Base-by-base conservation (phyloP, 768 basidiomycete genomes). In the Phallus indusiatus region DNA sequence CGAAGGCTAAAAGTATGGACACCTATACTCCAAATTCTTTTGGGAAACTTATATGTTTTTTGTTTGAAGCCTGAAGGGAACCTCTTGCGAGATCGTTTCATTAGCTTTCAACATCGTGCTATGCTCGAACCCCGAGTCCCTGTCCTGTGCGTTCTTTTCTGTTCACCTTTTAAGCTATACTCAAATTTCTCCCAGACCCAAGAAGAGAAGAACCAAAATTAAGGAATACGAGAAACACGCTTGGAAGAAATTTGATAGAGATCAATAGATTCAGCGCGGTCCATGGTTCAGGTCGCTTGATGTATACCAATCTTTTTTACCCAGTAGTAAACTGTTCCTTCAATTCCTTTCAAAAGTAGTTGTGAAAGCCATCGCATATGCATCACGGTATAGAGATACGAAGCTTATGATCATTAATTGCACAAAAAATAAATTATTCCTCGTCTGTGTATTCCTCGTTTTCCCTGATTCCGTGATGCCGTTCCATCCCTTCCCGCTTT, bases 401-500 rank as follows among this genome's bases (percentile, higher is more conserved):
- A 42, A 42, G 42, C 14, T n/a, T 42, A 12, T 3, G 2, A 11
- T 42, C 12, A 42, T 37, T 42, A n/a, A 3, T 42, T 10, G 12
- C 2, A 12, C 4, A 10, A 14, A 42, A 42, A 42, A n/a, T 42
- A 42, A 42, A 42, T 55, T 73, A 74, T 55, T 94, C 77, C 60
- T 76, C 93, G 64, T 93, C 90, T 2, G 95, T 97, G 62, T 97
- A 73, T 66, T 94, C 91, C 60, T 94, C 95, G 17, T 85, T 88
- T 34, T 75, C 75, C n/a, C 78, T 72, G 2, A 94, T 70, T 5
- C 88, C 86, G 1, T 70, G 67, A 63, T 89, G 86, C 17, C 75
- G 71, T 47, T 80, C 76, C 63, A 82, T 80, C 14, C 89, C 91
- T 9, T 78, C 73, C 18, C 78, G 76, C 16, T 89, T 82, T 12